These are phyloP conservation scores for Auricularia heimuer DNA, from an alignment of 768 basidiomycete genomes.

Conservation along the genomic window DNA sequence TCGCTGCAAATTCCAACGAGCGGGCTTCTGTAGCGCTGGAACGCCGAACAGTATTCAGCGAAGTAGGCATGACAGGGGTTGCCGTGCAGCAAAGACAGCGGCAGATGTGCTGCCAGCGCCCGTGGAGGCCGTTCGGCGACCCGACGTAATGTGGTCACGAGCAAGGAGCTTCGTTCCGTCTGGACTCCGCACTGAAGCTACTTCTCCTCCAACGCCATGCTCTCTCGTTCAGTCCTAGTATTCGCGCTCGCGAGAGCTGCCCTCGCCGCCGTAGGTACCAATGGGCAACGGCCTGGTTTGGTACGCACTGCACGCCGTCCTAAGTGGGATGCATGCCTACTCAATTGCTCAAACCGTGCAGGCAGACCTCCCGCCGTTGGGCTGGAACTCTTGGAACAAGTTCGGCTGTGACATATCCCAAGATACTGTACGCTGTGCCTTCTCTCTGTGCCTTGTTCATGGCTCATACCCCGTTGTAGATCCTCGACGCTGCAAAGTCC, in stretches of 20 bases:
- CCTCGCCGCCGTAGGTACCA: not conserved
- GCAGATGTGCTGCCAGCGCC: too few species aligned
- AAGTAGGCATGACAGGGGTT: too few species aligned
- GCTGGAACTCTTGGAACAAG: slow-evolving; percentile 27
- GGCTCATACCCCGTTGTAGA: slow-evolving; percentile 18
- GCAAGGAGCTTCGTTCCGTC: too few species aligned
- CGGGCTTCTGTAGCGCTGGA: too few species aligned
- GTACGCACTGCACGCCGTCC: not conserved
- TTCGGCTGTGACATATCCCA: slow-evolving; percentile 27
- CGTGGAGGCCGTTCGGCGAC: too few species aligned
- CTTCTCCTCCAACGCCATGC: too few species aligned
- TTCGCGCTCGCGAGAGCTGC: not conserved
- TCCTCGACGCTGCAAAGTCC: slow-evolving; percentile 19
- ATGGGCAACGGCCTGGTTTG: not conserved
- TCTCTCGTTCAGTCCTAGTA: not conserved
- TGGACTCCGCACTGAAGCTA: too few species aligned
- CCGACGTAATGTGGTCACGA: too few species aligned
- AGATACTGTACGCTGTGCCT: not conserved
- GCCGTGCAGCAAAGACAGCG: too few species aligned
- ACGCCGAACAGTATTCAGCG: too few species aligned
- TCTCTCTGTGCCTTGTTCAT: slow-evolving; percentile 11
- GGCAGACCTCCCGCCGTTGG: not conserved
- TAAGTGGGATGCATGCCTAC: not conserved
- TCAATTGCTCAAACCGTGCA: not conserved
- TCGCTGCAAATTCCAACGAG: too few species aligned